Evolutionary conservation across 2,329 filamentous ascomycete genomes (phyloP).

Genomic region (Fusarium agapanthi): DNA sequence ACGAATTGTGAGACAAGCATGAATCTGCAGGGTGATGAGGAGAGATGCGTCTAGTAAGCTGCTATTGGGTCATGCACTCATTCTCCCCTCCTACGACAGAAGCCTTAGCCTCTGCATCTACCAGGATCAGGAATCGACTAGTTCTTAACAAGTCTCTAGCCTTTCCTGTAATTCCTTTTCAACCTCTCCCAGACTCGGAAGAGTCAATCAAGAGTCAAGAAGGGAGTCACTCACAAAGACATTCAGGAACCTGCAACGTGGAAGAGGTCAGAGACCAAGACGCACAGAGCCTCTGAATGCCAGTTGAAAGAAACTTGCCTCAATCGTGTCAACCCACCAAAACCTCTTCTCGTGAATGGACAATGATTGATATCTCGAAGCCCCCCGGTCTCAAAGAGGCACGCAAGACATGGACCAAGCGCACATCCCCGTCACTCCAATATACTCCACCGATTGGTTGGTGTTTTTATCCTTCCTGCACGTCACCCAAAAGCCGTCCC

Average conservation of each 20-base stretch:
- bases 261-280: background rate
- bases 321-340: conserved; percentile 2
- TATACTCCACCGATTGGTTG: conserved; percentile 34
- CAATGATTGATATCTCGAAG: conserved; percentile 23
- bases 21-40: conserved; percentile 5
- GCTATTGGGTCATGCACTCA: conserved; percentile 18
- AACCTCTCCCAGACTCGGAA: background rate
- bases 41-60: background rate
- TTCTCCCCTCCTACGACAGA: conserved; percentile 10
- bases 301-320: background rate
- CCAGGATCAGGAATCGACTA: background rate
- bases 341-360: background rate
- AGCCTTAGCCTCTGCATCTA: conserved; percentile 8
- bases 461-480: conserved; percentile 32
- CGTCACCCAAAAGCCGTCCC: conserved; percentile 35
- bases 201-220: background rate
- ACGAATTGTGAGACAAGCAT: conserved; percentile 12
- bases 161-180: background rate
- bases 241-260: background rate
- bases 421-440: conserved; percentile 21
- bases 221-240: background rate
- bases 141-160: background rate
- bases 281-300: background rate
- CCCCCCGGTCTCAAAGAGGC: conserved; percentile 25
- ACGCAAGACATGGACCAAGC: conserved; percentile 39